A percentile compares a stretch with the other conserved stretches of the same genome.
Evolutionary conservation across 2,329 filamentous ascomycete genomes (phyloP).

Genomic region (Hypomyces rosellus): DNA sequence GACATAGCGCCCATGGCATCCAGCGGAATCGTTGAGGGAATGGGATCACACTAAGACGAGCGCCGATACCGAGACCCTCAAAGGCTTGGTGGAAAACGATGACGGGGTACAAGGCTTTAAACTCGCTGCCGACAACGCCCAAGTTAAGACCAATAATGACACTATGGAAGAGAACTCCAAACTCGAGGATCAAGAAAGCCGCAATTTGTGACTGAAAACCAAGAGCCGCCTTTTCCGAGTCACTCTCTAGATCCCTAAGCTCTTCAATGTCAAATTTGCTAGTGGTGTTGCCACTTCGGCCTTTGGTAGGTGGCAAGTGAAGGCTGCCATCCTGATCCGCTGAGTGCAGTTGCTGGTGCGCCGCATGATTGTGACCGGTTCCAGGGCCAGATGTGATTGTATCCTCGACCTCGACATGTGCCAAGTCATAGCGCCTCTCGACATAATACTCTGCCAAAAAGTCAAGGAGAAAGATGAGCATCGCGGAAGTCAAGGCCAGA

Average conservation of each 20-base stretch:
- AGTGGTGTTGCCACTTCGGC: constrained; percentile 11
- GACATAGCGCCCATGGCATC: constrained; percentile 44
- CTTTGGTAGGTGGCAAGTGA: background rate
- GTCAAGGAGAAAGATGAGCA: constrained; percentile 46
- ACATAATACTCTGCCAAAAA: constrained; percentile 44
- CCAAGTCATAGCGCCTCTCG: constrained; percentile 37
- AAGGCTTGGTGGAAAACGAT: constrained; percentile 60
- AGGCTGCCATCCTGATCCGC: constrained; percentile 29
- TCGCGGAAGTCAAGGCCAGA: constrained; percentile 40
- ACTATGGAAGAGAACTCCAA: constrained; percentile 57
- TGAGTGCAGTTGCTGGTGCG: constrained; percentile 34
- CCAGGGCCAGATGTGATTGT: constrained; percentile 16
- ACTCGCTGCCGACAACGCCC: constrained; percentile 51
- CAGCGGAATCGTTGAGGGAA: constrained; percentile 36
- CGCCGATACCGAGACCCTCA: constrained; percentile 57
- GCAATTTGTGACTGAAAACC: constrained; percentile 34
- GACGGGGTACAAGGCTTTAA: constrained; percentile 51
- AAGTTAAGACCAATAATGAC: constrained; percentile 59
- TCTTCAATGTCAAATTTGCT: constrained; percentile 17
- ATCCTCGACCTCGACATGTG: constrained; percentile 20
- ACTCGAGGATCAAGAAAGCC: constrained; percentile 47
- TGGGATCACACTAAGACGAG: constrained; percentile 51
- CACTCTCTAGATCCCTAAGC: constrained; percentile 14
- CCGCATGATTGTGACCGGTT: constrained; percentile 6
- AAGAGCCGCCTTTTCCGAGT: constrained; percentile 11